phyloP scores from a whole-genome alignment of 805 yeast genomes.

The Ogataea degrootiae region DNA sequence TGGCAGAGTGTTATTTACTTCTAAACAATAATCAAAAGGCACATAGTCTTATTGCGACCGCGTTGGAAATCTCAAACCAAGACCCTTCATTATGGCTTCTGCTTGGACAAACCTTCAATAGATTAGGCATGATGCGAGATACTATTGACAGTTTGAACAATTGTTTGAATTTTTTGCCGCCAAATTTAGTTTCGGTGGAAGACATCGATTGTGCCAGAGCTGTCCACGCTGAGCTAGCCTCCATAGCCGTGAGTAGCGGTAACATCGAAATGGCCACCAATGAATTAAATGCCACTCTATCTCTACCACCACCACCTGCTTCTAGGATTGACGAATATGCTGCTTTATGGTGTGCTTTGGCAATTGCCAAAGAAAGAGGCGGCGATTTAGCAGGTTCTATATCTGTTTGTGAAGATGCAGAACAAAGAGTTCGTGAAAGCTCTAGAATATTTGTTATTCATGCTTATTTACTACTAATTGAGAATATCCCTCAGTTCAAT shows the following conservation, averaged over 20 bases:
- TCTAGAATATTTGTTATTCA: slow-evolving; percentile 43
- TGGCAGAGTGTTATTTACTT: slow-evolving; percentile 47
- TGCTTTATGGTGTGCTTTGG: slow-evolving; percentile 49
- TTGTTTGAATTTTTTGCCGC: slow-evolving; percentile 38
- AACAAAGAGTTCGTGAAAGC: slow-evolving; percentile 38
- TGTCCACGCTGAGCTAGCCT: slow-evolving; percentile 53
- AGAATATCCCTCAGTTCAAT: slow-evolving; percentile 24
- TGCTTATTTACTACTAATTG: slow-evolving; percentile 42
- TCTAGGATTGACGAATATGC: slow-evolving; percentile 42
- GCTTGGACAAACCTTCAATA: slow-evolving; percentile 44
- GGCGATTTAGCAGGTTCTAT: slow-evolving; percentile 47
- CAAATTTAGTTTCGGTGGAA: slow-evolving; percentile 30
- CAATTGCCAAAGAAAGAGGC: slow-evolving; percentile 46
- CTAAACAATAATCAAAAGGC: slow-evolving; percentile 48
- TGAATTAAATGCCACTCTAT: slow-evolving; percentile 46
- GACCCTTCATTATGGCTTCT: slow-evolving; percentile 44
- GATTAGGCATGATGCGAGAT: slow-evolving; percentile 39
- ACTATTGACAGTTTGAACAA: slow-evolving; percentile 45
- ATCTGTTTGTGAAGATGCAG: slow-evolving; percentile 45
- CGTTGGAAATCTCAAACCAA: slow-evolving; percentile 17
- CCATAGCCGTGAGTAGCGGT: slow-evolving; percentile 47
- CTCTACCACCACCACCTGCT: slow-evolving; percentile 45
- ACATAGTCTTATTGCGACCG: slow-evolving; percentile 28
- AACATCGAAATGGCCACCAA: slow-evolving; percentile 44
- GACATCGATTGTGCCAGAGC: slow-evolving; percentile 42